phyloP scores from a whole-genome alignment of 2,329 filamentous ascomycete genomes.

The Colletotrichum eremochloae region DNA sequence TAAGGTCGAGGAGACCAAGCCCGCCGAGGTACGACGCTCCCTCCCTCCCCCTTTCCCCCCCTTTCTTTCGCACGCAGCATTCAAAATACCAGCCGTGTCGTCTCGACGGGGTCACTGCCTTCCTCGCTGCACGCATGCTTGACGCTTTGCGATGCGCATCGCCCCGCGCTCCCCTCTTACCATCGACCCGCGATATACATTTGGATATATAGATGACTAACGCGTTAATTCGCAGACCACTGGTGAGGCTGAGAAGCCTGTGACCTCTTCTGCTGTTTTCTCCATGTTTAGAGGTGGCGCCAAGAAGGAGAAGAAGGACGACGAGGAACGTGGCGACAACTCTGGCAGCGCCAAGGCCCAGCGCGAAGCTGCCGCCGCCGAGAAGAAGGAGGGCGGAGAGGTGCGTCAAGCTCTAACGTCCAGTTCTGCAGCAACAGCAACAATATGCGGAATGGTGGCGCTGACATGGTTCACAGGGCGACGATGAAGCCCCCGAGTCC shows the following conservation, averaged over 20 bases:
- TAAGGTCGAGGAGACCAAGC: slow-evolving; percentile 66
- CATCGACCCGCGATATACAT: slow-evolving; percentile 1
- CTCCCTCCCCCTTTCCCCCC: neutral
- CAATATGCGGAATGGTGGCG: slow-evolving; percentile 3
- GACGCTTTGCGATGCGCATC: slow-evolving; percentile 3
- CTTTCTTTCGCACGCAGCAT: slow-evolving; percentile 17
- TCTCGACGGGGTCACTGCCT: neutral
- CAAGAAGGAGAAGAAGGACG: slow-evolving; percentile 95
- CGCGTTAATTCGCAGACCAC: slow-evolving; percentile 26
- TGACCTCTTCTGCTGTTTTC: slow-evolving; percentile 80
- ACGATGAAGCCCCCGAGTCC: slow-evolving; percentile 86
- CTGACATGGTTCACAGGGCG: slow-evolving; percentile 56
- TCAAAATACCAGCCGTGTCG: slow-evolving; percentile 2
- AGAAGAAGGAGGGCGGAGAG: slow-evolving; percentile 67
- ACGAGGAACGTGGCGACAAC: slow-evolving; percentile 86
- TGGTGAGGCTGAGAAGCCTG: slow-evolving; percentile 54
- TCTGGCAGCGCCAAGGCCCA: slow-evolving; percentile 90
- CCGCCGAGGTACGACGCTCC: slow-evolving; percentile 42
- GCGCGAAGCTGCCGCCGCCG: slow-evolving; percentile 70
- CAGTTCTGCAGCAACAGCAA: neutral
- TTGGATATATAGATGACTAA: slow-evolving; percentile 18
- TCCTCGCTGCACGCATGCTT: slow-evolving; percentile 1
- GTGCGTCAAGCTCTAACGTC: slow-evolving; percentile 56
- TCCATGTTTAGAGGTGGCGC: slow-evolving; percentile 98
- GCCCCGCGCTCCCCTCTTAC: neutral